phyloP scores from a whole-genome alignment of 768 basidiomycete genomes.

The Amanita pallidorosea region DNA sequence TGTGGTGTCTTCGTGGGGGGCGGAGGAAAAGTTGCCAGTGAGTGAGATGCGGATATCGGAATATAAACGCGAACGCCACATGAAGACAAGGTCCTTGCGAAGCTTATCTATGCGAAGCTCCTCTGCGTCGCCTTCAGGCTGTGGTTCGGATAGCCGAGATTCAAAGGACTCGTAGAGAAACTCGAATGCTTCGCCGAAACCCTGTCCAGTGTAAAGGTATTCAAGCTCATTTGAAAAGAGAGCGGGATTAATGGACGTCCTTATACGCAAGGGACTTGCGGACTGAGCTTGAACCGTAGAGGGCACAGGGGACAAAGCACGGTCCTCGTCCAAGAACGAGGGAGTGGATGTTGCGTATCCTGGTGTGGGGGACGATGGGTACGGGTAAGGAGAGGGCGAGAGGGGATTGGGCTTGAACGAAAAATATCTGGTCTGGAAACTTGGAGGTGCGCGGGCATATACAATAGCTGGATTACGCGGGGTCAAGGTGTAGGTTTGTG shows the following conservation, averaged over 20 bases:
- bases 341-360: slow-evolving; percentile 47
- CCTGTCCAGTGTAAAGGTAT: slow-evolving; percentile 89
- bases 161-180: slow-evolving; percentile 70
- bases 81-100: slow-evolving; percentile 87
- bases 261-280: slow-evolving; percentile 46
- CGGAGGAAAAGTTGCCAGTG: slow-evolving; percentile 54
- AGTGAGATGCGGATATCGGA: slow-evolving; percentile 83
- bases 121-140: slow-evolving; percentile 21
- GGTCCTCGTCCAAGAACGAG: slow-evolving; percentile 42
- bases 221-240: slow-evolving; percentile 88
- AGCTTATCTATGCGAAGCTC: slow-evolving; percentile 70
- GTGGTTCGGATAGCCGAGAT: slow-evolving; percentile 32
- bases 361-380: slow-evolving; percentile 30
- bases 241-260: slow-evolving; percentile 60
- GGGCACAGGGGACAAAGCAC: slow-evolving; percentile 34
- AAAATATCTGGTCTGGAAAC: slow-evolving; percentile 86
- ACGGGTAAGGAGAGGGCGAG: slow-evolving; percentile 42
- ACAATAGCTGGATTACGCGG: slow-evolving; percentile 56
- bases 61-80: slow-evolving; percentile 93
- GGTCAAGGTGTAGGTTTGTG: not conserved
- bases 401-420: slow-evolving; percentile 54
- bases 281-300: slow-evolving; percentile 27
- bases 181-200: slow-evolving; percentile 79
- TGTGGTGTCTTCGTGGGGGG: slow-evolving; percentile 57
- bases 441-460: slow-evolving; percentile 88